Evolutionary conservation across 169 alveolate genomes (phyloP).

Genomic region (Plasmodium coatneyi): DNA sequence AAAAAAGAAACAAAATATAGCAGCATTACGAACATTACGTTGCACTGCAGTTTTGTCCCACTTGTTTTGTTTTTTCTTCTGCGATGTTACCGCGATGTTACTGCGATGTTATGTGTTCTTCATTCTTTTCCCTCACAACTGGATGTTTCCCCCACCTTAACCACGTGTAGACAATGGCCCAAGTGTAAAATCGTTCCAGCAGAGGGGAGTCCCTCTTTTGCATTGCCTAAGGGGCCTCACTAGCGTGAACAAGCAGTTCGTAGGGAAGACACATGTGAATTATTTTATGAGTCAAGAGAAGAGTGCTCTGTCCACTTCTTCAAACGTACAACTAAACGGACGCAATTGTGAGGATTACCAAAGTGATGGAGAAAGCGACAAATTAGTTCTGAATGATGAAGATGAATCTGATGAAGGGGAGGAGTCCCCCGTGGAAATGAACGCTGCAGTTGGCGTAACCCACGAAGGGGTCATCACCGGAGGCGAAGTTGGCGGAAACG

Average conservation of each 20-base stretch:
- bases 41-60: background rate
- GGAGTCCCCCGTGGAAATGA: background rate
- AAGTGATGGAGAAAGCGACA: slow-evolving; percentile 53
- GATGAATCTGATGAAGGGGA: slow-evolving; percentile 14
- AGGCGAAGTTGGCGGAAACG: background rate
- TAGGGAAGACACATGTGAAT: background rate
- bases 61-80: background rate
- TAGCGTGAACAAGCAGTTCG: background rate
- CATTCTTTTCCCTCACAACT: background rate
- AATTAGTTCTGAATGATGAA: slow-evolving; percentile 21
- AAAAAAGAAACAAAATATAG: background rate
- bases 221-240: background rate
- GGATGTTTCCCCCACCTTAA: background rate
- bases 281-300: background rate
- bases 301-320: background rate
- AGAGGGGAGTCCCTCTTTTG: background rate
- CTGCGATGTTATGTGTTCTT: background rate
- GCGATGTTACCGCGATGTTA: too few relatives aligned
- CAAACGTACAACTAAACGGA: background rate
- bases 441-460: background rate
- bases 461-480: background rate
- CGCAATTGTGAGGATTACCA: background rate
- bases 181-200: background rate
- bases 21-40: background rate
- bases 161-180: background rate